phyloP scores from a whole-genome alignment of 768 basidiomycete genomes.

The Pleurotus pulmonarius region DNA sequence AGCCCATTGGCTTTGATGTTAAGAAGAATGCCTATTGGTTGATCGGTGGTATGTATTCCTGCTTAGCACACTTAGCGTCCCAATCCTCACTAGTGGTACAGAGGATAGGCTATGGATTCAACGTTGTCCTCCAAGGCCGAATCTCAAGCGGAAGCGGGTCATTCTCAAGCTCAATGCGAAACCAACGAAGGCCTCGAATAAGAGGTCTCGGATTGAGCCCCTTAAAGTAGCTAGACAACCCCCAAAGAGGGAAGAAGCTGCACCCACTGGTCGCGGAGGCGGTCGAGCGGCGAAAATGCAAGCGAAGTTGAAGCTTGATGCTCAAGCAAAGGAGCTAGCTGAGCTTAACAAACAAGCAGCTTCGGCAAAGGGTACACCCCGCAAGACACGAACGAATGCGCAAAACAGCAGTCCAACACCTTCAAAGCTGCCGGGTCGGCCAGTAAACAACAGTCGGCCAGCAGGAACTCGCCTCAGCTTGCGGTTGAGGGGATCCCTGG shows the following conservation, averaged over 20 bases:
- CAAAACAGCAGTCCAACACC: not conserved
- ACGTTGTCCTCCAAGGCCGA: slow-evolving; percentile 54
- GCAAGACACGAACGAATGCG: not conserved
- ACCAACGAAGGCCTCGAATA: slow-evolving; percentile 11
- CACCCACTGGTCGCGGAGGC: slow-evolving; percentile 16
- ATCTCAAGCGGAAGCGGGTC: slow-evolving; percentile 32
- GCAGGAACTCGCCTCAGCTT: slow-evolving; percentile 65
- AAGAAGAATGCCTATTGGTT: slow-evolving; percentile 82
- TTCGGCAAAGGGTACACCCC: not conserved
- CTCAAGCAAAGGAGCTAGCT: slow-evolving; percentile 66
- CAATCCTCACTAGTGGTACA: slow-evolving; percentile 20
- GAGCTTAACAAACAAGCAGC: slow-evolving; percentile 54
- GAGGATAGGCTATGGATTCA: slow-evolving; percentile 87
- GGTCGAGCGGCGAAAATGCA: slow-evolving; percentile 67
- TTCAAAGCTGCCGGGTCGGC: not conserved
- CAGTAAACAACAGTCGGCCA: slow-evolving; percentile 19
- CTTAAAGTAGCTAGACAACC: slow-evolving; percentile 3
- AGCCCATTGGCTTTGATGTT: slow-evolving; percentile 82
- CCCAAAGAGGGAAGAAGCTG: slow-evolving; percentile 13
- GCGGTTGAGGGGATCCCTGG: slow-evolving; percentile 51
- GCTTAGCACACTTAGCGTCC: not conserved
- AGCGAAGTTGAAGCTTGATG: slow-evolving; percentile 66
- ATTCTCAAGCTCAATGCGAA: slow-evolving; percentile 11
- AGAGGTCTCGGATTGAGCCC: slow-evolving; percentile 19
- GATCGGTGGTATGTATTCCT: slow-evolving; percentile 59